Base-by-base conservation (phyloP, 495 filamentous ascomycete genomes). In the Aspergillus haitiensis region DNA sequence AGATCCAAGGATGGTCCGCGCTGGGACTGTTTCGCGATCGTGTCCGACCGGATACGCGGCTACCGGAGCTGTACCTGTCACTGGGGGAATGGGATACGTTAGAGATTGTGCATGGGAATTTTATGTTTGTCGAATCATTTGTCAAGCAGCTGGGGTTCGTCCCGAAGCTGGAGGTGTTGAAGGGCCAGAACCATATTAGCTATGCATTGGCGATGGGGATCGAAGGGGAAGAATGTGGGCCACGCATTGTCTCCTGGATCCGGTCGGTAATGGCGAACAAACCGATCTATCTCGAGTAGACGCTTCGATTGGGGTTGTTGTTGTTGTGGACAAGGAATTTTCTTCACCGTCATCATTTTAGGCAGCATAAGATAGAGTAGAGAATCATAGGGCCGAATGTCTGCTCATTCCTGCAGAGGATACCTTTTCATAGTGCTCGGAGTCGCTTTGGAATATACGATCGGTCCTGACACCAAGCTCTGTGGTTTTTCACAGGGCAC, bases 111-210 rank as follows among this genome's bases (percentile, higher is more conserved):
- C 53, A 21, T 12, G 36, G 53, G 13, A 56, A 56, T 44, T 45
- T 56, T 12, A 44, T 21, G 35, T 56, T 56, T 32, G 18, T 56
- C 36, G 18, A 44, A 45, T 21, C 10, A 1, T 45, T 21, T n/a
- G 21, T 12, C 2, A 42, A 21, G 6, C 18, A 44, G 35, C 35
- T 34, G 36, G 18, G 27, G 10, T 37, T 34, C 21, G 36, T 56
- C 12, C 35, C 53, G 6, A 15, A 27, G 36, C 21, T 56, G 4
- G 53, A 56, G 39, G 53, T 56, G 6, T 45, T 56, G n/a, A 31
- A 10, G 35, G 39, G 53, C 13, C 53, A 56, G n/a, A 56, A 56
- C 21, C 53, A 56, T 44, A 44, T 56, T 10, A 56, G 53, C 31
- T 56, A 56, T 37, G 35, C 35, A 13, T 31, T 56, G 37, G 35